Evolutionary conservation across 345 rosid species (phyloP), one percentile per base, ranked within the genome.

Genomic region (Barbarea vulgaris): DNA sequence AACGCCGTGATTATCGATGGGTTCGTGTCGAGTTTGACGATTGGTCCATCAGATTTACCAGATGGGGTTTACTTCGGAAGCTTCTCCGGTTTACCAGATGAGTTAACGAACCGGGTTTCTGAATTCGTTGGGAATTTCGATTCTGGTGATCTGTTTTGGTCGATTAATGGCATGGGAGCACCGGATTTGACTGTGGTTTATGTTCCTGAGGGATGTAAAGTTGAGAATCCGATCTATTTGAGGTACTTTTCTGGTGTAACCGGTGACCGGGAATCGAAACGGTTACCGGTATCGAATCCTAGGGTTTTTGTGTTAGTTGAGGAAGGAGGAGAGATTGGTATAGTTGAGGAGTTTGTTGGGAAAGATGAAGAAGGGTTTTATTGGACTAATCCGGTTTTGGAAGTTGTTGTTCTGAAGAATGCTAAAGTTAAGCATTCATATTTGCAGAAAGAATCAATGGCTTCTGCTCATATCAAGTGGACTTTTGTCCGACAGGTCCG

Each of bases 381-480:
- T 78, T 95, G 97, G 98, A 80, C 89, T 1, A 94, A 94, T 85
- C 77, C 96, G 0, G 96, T 89, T 44, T 64, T 90, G 76, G 96
- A 91, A 82, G 81, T 85, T 53, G 84, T 87, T 69, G 76, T 91
- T 19, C 81, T 71, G 7, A 86, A 82, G 84, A 85, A 87, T 54
- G 97, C 86, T 0, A 89, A 83, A 66, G 84, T 90, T 56, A 82
- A 71, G 69, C 98, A 90, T 83, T 90, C 99, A 1, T 93, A 93
- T 78, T 66, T 93, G 64, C 99, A 95, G 83, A 87, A 70, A 54
- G 97, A 90, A 69, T 95, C 98, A 24, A 58, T 76, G 69, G 79
- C 65, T 85, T 79, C 94, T 73, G 97, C 89, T 61, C 98, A 92
- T 79, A 81, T 85, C 51, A 93, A 93, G 81, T 95, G 99, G 99